Conservation (phyloP, 1,284 basidiomycete species). For the Mycena sp. region DNA sequence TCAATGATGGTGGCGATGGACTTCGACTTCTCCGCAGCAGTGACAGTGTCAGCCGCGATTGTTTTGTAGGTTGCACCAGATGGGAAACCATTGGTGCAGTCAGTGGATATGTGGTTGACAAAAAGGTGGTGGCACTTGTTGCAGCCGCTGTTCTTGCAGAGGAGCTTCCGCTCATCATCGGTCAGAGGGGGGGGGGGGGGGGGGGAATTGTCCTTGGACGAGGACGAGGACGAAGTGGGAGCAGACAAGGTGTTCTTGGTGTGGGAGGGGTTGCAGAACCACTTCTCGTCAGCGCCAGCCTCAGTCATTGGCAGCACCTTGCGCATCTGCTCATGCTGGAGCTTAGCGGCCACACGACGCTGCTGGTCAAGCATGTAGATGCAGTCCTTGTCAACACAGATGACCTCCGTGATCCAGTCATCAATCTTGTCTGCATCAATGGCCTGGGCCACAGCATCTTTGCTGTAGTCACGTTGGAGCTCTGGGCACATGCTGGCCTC, state of each 20-base stretch:
- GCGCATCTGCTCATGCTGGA: not conserved
- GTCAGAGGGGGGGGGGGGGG: not conserved
- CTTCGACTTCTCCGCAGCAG: not conserved
- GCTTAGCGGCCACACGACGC: not conserved
- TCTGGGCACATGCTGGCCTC: conserved; percentile 4
- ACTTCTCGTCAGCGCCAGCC: not conserved
- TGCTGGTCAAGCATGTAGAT: not conserved
- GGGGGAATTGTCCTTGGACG: not conserved
- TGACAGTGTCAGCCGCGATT: not conserved
- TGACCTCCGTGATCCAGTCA: not conserved
- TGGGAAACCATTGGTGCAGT: not conserved
- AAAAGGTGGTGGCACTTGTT: not conserved
- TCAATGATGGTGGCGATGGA: not conserved
- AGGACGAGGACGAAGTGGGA: not conserved
- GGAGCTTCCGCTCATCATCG: not conserved
- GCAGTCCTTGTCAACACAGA: not conserved
- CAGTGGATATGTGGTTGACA: not conserved
- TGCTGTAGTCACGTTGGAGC: not conserved
- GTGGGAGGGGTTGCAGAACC: no score
- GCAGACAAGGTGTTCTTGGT: not conserved
- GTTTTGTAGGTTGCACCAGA: not conserved
- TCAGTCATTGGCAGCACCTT: not conserved
- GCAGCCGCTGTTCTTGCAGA: not conserved
- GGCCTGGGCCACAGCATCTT: not conserved
- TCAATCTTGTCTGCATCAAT: not conserved